A percentile compares a stretch with the other conserved stretches of the same genome.
Evolutionary conservation across 106 monocot species (phyloP).

Genomic region (Dendrobium officinale): DNA sequence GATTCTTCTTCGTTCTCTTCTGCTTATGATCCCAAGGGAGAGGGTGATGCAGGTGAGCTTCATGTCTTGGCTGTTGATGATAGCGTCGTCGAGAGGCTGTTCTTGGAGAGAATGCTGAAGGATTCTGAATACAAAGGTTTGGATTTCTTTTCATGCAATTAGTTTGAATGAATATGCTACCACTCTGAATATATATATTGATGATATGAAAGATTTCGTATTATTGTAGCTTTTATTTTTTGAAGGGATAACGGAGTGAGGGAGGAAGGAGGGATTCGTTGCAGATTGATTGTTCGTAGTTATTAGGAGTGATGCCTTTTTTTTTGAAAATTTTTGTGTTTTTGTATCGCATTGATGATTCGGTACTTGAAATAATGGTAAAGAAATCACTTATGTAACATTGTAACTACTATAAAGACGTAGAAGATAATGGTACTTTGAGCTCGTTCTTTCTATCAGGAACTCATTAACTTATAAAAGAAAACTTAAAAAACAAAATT

Average conservation of each 20-base stretch:
- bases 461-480: too few species aligned
- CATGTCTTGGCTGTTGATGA: slow-evolving; percentile 18
- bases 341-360: not conserved
- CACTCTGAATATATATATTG: not conserved
- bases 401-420: too few species aligned
- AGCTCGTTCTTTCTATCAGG: too few species aligned
- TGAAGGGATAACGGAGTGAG: too few species aligned
- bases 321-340: not conserved
- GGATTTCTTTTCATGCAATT: not conserved
- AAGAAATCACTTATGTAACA: too few species aligned
- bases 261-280: too few species aligned
- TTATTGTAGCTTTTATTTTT: not conserved
- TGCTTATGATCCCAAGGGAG: not conserved
- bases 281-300: not conserved
- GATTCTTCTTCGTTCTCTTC: not conserved
- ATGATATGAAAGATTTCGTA: not conserved
- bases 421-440: too few species aligned
- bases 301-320: not conserved
- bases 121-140: slow-evolving; percentile 12
- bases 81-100: slow-evolving; percentile 14
- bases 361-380: not conserved
- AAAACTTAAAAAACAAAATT: too few species aligned
- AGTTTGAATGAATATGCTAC: not conserved
- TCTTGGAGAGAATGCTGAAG: slow-evolving; percentile 16
- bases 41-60: slow-evolving; percentile 4